Evolutionary conservation across 805 yeast genomes (phyloP).

Genomic region (Priceomyces carsonii): DNA sequence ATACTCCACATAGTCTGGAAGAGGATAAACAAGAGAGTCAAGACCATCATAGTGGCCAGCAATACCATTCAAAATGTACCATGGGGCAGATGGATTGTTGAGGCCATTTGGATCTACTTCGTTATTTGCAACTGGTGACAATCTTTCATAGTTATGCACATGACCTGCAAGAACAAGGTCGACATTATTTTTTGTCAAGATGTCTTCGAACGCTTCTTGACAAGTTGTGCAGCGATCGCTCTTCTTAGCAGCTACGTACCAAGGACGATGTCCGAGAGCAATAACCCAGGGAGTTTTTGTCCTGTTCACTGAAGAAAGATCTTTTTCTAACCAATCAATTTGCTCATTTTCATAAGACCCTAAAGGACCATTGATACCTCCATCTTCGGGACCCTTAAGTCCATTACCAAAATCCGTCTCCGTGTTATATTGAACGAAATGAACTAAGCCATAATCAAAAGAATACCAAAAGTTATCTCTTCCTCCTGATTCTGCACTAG

Average conservation of each 20-base stretch:
- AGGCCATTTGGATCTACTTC: constrained; percentile 13
- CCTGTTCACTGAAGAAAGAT: constrained; percentile 13
- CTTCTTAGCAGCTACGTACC: constrained; percentile 12
- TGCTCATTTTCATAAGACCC: constrained; percentile 13
- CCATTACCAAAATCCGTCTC: constrained; percentile 17
- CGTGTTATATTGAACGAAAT: constrained; percentile 12
- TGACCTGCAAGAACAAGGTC: constrained; percentile 13
- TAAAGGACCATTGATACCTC: constrained; percentile 11
- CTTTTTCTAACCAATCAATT: constrained; percentile 12
- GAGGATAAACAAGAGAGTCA: constrained; percentile 9
- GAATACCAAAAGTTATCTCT: constrained; percentile 16
- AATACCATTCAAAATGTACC: constrained; percentile 16
- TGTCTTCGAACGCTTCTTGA: constrained; percentile 13
- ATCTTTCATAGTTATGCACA: constrained; percentile 15
- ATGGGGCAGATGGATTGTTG: constrained; percentile 15
- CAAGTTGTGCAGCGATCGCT: constrained; percentile 9
- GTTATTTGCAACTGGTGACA: constrained; percentile 10
- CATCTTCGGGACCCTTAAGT: constrained; percentile 13
- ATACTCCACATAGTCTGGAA: constrained; percentile 12
- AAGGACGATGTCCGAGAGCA: constrained; percentile 16
- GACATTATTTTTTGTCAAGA: constrained; percentile 11
- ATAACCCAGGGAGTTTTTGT: constrained; percentile 16
- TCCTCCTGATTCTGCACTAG: constrained; percentile 12
- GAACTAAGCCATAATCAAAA: constrained; percentile 14
- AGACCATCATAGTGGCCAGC: constrained; percentile 17